Conservation (phyloP, 495 filamentous ascomycete species). For the Lasiosphaeris hirsuta region DNA sequence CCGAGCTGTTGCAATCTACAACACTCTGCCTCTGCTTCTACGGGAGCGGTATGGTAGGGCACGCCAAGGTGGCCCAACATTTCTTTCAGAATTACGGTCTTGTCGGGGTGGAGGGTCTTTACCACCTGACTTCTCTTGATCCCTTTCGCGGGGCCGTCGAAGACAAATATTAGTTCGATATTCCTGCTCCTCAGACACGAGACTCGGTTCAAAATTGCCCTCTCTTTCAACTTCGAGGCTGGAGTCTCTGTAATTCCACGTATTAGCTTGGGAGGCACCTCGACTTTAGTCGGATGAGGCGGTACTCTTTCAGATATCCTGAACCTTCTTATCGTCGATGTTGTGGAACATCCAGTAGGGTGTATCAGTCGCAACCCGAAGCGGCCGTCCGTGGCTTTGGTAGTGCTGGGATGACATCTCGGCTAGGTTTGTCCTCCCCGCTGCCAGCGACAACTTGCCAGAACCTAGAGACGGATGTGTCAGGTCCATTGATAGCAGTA, state of each 20-base stretch:
- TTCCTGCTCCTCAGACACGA: neutral
- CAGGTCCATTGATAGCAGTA: too few species aligned
- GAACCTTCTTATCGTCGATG: neutral
- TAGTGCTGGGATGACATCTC: conserved; percentile 7
- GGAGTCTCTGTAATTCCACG: neutral
- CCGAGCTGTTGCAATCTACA: neutral
- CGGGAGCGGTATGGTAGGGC: neutral
- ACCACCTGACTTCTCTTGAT: neutral
- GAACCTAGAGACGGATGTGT: neutral
- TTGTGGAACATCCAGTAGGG: neutral
- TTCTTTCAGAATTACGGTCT: neutral
- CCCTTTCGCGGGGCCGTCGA: conserved; percentile 1
- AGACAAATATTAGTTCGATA: conserved; percentile 1
- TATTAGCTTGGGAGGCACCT: too few species aligned
- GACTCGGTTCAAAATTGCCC: neutral
- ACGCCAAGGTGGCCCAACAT: neutral
- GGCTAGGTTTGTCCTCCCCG: neutral
- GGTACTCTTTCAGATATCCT: neutral
- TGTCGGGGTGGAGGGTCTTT: neutral
- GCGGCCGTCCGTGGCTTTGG: neutral
- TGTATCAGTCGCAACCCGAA: neutral
- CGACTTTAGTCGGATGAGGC: too few species aligned
- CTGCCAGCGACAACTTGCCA: neutral
- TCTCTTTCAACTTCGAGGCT: neutral
- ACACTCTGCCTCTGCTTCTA: neutral